phyloP scores from a whole-genome alignment of 345 rosid genomes.

The Acer yangbiense region DNA sequence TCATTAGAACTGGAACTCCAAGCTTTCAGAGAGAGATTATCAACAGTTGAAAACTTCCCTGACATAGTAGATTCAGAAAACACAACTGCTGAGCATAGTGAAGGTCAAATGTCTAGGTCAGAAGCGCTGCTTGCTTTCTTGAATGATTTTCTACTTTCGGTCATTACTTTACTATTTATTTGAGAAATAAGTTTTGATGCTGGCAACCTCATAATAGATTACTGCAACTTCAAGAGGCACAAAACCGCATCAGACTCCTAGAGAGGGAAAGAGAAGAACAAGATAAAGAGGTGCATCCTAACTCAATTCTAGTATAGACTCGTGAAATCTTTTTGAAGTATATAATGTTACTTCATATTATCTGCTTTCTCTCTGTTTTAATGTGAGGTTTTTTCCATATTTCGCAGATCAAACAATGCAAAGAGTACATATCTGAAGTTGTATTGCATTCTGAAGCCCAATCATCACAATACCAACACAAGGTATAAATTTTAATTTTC shows the following conservation, averaged over 20 bases:
- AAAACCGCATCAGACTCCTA: constrained; percentile 44
- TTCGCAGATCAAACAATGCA: constrained; percentile 68
- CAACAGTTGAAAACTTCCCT: constrained; percentile 59
- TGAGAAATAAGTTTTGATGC: constrained; percentile 26
- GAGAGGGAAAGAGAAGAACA: constrained; percentile 61
- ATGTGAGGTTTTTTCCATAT: constrained; percentile 20
- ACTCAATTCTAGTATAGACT: constrained; percentile 9
- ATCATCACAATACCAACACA: constrained; percentile 76
- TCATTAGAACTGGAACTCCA: constrained; percentile 79
- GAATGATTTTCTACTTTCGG: constrained; percentile 18
- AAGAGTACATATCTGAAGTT: constrained; percentile 77
- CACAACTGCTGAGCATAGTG: constrained; percentile 32
- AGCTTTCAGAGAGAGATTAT: constrained; percentile 62
- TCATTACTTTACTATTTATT: constrained; percentile 14
- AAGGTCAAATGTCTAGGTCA: constrained; percentile 56
- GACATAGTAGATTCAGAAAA: constrained; percentile 41
- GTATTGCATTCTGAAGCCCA: constrained; percentile 92
- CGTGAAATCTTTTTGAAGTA: constrained; percentile 1
- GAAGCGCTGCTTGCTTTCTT: constrained; percentile 22
- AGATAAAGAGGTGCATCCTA: constrained; percentile 62
- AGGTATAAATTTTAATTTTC: constrained; percentile 49
- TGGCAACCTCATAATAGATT: constrained; percentile 39
- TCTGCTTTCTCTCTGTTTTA: not conserved
- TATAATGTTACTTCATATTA: not conserved
- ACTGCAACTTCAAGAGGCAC: constrained; percentile 58